Evolutionary conservation across 1,284 basidiomycete genomes (phyloP), one percentile per base, ranked within the genome.

Genomic region (Ganoderma multipileum): DNA sequence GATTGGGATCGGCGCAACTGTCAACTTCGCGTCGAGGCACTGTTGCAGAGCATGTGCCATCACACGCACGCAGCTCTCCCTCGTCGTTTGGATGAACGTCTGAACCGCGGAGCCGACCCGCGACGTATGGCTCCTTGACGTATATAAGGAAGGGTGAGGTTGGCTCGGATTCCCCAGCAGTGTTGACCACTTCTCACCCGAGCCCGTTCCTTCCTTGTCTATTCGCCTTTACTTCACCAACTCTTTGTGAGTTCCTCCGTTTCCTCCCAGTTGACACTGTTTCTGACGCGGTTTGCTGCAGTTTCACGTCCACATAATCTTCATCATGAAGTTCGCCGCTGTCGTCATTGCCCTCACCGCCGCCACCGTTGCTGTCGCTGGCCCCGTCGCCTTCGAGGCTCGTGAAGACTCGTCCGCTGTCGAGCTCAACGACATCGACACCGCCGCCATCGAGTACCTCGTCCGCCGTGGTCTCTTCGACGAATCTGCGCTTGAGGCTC

Each of bases 271-370:
- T 52, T n/a, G 8, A 8, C 23, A 52, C 47, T n/a, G 11, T 52
- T 14, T 23, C 47, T 52, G n/a, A 52, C 47, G n/a, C 23, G 11
- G 3, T 6, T 12, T 28, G 23, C 44, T 3, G 20, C 47, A 52
- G 47, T 39, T 26, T 52, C 47, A 28, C 47, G 23, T 52, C 12
- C 47, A 52, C 47, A 52, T 16, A 14, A 12, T 28, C 47, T 52
- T 52, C 47, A 52, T 52, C 47, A 52, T 52, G 47, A 52, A 52
- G 47, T 52, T 52, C 47, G 47, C 47, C 47, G 47, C 47, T 26
- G 47, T 52, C 47, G 6, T 52, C 47, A 26, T 52, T 26, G 47
- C 47, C 47, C 47, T 52, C 23, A 12, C 23, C 47, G 47, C 47
- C n/a, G 47, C 47, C 23, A 52, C 47, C 47, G 23, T 52, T 26